Evolutionary conservation across 1,284 basidiomycete genomes (phyloP).

Genomic region (Moesziomyces antarcticus): DNA sequence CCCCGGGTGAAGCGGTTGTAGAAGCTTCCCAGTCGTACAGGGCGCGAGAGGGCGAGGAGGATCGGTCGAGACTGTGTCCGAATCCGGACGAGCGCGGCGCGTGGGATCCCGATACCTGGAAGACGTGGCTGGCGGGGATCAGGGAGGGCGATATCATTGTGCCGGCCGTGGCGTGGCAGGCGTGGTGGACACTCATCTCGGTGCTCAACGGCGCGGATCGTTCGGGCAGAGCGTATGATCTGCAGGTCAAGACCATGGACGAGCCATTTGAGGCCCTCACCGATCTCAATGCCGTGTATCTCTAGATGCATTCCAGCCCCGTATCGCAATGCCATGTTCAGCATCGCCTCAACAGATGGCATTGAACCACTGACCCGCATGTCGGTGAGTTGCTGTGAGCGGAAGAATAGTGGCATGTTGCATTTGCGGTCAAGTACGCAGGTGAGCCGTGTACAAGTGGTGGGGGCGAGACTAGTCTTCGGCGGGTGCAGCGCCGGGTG

Average conservation of each 20-base stretch:
- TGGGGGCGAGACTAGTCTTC: slow-evolving; percentile 14
- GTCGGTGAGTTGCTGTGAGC: not conserved
- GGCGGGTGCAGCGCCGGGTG: slow-evolving; percentile 8
- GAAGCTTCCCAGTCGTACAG: slow-evolving; percentile 38
- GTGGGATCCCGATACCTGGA: slow-evolving; percentile 55
- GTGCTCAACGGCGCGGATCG: slow-evolving; percentile 64
- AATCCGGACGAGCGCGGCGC: slow-evolving; percentile 51
- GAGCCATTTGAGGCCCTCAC: slow-evolving; percentile 56
- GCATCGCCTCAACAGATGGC: no score
- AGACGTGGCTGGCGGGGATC: slow-evolving; percentile 51
- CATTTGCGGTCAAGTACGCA: no score
- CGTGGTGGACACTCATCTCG: slow-evolving; percentile 66
- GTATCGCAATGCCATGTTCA: no score
- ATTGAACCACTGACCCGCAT: no score
- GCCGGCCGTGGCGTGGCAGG: slow-evolving; percentile 62
- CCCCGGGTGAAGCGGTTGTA: slow-evolving; percentile 52
- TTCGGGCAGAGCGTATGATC: slow-evolving; percentile 55
- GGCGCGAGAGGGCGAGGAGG: slow-evolving; percentile 26
- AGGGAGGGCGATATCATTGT: slow-evolving; percentile 57
- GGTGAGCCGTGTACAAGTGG: no score
- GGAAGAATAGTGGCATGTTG: not conserved
- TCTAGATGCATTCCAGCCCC: slow-evolving; percentile 9
- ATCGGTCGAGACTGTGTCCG: slow-evolving; percentile 53
- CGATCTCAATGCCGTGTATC: slow-evolving; percentile 54
- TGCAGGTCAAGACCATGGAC: slow-evolving; percentile 59